Base-by-base conservation (phyloP, 2,329 filamentous ascomycete species). In the Myotisia sp. region DNA sequence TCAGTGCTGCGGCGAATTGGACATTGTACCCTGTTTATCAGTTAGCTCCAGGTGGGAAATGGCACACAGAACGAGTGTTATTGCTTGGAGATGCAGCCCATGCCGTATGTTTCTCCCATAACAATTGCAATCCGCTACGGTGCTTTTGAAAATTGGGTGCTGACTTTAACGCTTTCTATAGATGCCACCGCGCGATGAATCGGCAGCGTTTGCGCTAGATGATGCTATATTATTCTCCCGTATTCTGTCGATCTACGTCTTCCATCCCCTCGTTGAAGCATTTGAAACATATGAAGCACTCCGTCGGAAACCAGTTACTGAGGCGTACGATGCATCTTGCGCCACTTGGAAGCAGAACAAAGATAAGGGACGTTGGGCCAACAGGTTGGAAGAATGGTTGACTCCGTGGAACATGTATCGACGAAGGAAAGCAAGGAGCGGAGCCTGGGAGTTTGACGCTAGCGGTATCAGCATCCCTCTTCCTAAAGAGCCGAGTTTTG, bases 121-220 rank as follows among this genome's bases (percentile, higher is more conserved):
- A 12, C 9, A 4, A 10, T 10, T 26, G 4, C 9, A 2, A 5
- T 12, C 5, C 13, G n/a, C 3, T 22, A 6, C 16, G 9, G n/a
- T 26, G 5, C 10, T 20, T 7, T 22, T 14, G 4, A 12, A 6
- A 13, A 4, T 2, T 12, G 7, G 12, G 16, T 21, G 5, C 36
- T 38, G 24, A 41, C 6, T 6, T 18, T 9, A 23, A n/a, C 4
- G 16, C 2, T 3, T 17, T 5, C 12, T 30, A 7, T 20, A 63
- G 60, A 64, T 65, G 62, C 61, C 62, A 2, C 62, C 62, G 0
- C 55, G 57, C 14, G 62, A 62, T 28, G 62, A 65, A 46, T 61
- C 58, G 4, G 59, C 59, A 5, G 55, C 59, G 1, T 58, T 60
- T 33, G 60, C 59, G 1, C 48, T 65, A 4, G 62, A 64, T 38